phyloP scores from a whole-genome alignment of 208 protist species.

The Leishmania amazonensis region DNA sequence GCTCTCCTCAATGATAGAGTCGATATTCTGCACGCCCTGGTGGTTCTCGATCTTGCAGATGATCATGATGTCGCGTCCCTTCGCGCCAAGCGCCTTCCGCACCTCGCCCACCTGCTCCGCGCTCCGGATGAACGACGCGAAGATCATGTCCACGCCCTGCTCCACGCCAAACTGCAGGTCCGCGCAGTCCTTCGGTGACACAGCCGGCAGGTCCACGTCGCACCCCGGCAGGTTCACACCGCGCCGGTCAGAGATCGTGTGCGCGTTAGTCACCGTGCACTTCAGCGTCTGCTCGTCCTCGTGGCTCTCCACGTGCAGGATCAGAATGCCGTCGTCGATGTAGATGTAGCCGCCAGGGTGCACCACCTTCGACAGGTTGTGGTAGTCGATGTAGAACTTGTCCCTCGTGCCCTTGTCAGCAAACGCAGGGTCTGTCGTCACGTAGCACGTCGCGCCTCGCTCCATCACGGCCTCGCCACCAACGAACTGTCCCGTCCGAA shows the following conservation, averaged over 20 bases:
- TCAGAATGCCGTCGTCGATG: conserved; percentile 97
- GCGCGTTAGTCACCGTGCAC: conserved; percentile 81
- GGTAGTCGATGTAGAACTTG: conserved; percentile 94
- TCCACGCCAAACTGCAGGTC: conserved; percentile 96
- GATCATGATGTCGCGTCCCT: conserved; percentile 94
- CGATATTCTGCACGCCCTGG: conserved; percentile 97
- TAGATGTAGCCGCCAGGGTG: conserved; percentile 90
- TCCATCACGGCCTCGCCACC: conserved; percentile 69
- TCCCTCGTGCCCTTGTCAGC: conserved; percentile 79
- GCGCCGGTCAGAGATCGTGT: conserved; percentile 83
- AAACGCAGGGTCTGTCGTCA: conserved; percentile 91
- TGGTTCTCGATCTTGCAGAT: conserved; percentile 99
- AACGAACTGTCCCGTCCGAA: conserved; percentile 94
- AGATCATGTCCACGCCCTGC: conserved; percentile 98
- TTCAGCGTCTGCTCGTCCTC: conserved; percentile 77
- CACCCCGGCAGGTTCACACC: conserved; percentile 90
- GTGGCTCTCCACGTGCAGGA: conserved; percentile 79
- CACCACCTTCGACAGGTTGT: conserved; percentile 79
- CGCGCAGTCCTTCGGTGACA: conserved; percentile 92
- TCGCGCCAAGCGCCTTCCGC: conserved; percentile 86
- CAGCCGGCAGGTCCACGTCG: conserved; percentile 86
- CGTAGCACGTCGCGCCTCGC: conserved; percentile 72
- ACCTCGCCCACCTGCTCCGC: conserved; percentile 95
- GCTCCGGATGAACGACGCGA: conserved; percentile 98
- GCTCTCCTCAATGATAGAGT: conserved; percentile 95